phyloP scores from a whole-genome alignment of 176 grass and related monocot species.

The Eleusine indica region DNA sequence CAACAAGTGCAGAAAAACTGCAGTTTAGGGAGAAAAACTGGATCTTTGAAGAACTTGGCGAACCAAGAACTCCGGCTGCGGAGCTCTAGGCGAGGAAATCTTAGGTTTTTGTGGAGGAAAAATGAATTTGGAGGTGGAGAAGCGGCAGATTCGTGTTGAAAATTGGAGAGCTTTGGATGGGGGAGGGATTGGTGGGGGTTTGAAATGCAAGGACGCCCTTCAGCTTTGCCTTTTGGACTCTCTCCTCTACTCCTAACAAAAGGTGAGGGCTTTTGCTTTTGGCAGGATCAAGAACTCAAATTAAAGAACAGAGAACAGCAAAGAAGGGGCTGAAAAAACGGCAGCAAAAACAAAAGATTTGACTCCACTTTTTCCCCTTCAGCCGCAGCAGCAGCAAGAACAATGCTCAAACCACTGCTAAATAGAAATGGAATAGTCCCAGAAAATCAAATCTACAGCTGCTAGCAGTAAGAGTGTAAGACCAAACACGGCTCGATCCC shows the following conservation, averaged over 20 bases:
- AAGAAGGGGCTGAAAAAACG: conserved; percentile 14
- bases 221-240: conserved; percentile 43
- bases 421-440: background rate
- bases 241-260: conserved; percentile 25
- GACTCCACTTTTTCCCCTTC: conserved; percentile 34
- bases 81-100: background rate
- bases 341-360: conserved; percentile 42
- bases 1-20: conserved; percentile 19
- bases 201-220: conserved; percentile 42
- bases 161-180: conserved; percentile 33
- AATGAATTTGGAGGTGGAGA: conserved; percentile 13
- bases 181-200: conserved; percentile 37
- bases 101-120: conserved; percentile 17
- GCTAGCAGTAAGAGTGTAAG: background rate
- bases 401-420: background rate
- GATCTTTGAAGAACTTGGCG: conserved; percentile 27
- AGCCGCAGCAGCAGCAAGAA: conserved; percentile 6
- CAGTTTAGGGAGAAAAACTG: conserved; percentile 29
- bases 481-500: background rate
- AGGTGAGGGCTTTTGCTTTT: conserved; percentile 55
- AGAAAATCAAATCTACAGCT: conserved; percentile 46
- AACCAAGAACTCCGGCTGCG: conserved; percentile 23
- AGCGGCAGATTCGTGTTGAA: conserved; percentile 6
- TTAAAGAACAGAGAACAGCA: conserved; percentile 46
- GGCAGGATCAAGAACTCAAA: conserved; percentile 72